A percentile compares a stretch with the other conserved stretches of the same genome.
Evolutionary conservation across 345 rosid species (phyloP).

Genomic region (Linum tenue): DNA sequence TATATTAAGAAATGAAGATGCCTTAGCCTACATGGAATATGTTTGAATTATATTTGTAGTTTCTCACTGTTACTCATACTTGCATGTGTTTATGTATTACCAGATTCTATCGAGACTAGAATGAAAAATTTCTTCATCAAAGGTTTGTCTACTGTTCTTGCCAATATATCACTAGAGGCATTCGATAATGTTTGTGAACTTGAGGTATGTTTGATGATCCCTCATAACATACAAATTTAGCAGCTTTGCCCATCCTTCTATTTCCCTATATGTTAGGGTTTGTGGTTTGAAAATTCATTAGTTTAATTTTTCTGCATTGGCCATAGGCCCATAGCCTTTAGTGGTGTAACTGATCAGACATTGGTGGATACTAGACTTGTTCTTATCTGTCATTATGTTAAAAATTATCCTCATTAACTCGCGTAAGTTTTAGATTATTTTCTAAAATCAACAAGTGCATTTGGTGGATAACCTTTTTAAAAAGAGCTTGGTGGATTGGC

Average conservation of each 20-base stretch:
- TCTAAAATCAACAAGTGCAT: too few species aligned
- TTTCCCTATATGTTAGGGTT: not conserved
- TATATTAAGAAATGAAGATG: too few species aligned
- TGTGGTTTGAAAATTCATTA: not conserved
- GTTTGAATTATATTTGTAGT: too few species aligned
- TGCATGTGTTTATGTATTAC: conserved; percentile 14
- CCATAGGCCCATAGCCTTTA: not conserved
- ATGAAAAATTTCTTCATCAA: conserved; percentile 41
- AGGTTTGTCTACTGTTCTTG: conserved; percentile 52
- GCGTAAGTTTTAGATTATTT: too few species aligned
- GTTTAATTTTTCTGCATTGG: not conserved
- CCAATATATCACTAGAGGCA: conserved; percentile 44
- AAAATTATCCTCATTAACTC: too few species aligned
- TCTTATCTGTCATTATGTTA: not conserved
- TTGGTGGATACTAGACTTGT: not conserved
- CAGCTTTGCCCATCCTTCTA: not conserved
- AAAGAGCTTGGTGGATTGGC: not conserved
- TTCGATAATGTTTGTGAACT: conserved; percentile 52
- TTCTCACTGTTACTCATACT: too few species aligned
- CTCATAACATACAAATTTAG: conserved; percentile 5
- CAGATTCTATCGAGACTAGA: conserved; percentile 55
- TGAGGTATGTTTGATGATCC: conserved; percentile 48
- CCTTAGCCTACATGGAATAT: too few species aligned
- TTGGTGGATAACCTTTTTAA: too few species aligned
- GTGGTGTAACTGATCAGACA: not conserved